Conservation (phyloP, 345 rosid genomes). For the Boechera retrofracta region DNA sequence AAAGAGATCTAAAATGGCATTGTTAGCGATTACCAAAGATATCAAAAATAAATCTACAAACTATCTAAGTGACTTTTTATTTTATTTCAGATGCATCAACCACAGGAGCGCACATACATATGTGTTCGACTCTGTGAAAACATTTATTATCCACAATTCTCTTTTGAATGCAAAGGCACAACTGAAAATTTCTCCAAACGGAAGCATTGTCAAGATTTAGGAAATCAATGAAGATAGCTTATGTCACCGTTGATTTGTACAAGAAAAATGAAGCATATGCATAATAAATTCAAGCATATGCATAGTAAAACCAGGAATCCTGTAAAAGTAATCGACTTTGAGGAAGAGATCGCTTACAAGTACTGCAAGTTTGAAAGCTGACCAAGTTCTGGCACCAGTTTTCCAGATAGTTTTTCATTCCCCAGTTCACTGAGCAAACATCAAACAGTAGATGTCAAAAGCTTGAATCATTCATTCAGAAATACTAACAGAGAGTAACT, state of each 20-base stretch:
- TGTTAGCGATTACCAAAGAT: not conserved
- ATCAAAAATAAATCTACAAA: not conserved
- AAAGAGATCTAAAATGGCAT: not conserved
- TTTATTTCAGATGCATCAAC: not conserved
- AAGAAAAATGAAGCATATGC: not conserved
- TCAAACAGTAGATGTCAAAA: not conserved
- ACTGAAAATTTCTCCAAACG: constrained; percentile 2
- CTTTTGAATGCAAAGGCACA: not conserved
- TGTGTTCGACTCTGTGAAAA: not conserved
- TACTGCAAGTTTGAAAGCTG: constrained; percentile 72
- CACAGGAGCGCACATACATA: not conserved
- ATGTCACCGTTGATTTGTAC: not conserved
- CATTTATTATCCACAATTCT: not conserved
- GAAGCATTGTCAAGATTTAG: not conserved
- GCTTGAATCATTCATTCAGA: constrained; percentile 21
- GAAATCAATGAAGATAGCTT: not conserved
- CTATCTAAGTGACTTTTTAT: not conserved
- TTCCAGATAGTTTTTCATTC: constrained; percentile 43
- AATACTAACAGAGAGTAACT: constrained; percentile 41
- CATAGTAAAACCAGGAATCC: not conserved
- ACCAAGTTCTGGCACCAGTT: constrained; percentile 40
- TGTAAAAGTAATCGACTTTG: not conserved
- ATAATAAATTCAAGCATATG: not conserved
- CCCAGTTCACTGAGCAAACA: constrained; percentile 45
- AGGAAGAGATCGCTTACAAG: constrained; percentile 58